Evolutionary conservation across 1,139 yeast genomes (phyloP), one percentile per base, ranked within the genome.

Genomic region (Pichia sp.): DNA sequence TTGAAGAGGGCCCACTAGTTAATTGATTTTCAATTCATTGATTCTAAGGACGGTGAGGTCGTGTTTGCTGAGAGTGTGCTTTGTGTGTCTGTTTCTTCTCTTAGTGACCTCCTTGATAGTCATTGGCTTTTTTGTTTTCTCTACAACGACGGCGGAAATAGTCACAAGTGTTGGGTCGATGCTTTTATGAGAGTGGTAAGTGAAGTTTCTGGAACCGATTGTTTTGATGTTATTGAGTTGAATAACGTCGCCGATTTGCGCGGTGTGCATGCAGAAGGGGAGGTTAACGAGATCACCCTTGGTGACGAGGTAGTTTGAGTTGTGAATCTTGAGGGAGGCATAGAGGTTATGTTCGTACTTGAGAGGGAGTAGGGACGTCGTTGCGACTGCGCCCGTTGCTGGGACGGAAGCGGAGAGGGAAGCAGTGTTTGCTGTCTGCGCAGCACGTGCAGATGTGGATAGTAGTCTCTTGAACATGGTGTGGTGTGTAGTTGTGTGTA

Each of bases 241-340:
- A 41, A 93, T 67, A 25, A 67, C 68, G 56, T 87, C 96, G 14
- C 98, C 98, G 6, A 88, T 79, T 41, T 77, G 68, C 9, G 81
- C 93, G 37, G 74, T 72, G 51, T 77, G 79, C 65, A 91, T 58
- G 46, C 76, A 73, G 59, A 74, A 87, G 2, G 96, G 96, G 27
- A 91, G 62, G 30, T 77, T 71, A 34, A 91, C 74, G 47, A 69
- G 72, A 58, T 93, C 99, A 16, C 98, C 98, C 48, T 80, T 75
- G 16, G 98, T 87, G 17, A 93, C 94, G 44, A 91, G 66, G 53
- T 85, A 88, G 32, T 94, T 86, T 59, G 87, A 77, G 57, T 81
- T 77, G 63, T 87, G 93, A 32, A 93, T 72, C 51, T 75, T 78
- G 49, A 88, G 72, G 8, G 85, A 69, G 34, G 98, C 98, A 54